Percentiles rank a stretch among this genome's conserved stretches.
Conservation (phyloP, 2,329 filamentous ascomycete species). For the Pleurostoma richardsiae region DNA sequence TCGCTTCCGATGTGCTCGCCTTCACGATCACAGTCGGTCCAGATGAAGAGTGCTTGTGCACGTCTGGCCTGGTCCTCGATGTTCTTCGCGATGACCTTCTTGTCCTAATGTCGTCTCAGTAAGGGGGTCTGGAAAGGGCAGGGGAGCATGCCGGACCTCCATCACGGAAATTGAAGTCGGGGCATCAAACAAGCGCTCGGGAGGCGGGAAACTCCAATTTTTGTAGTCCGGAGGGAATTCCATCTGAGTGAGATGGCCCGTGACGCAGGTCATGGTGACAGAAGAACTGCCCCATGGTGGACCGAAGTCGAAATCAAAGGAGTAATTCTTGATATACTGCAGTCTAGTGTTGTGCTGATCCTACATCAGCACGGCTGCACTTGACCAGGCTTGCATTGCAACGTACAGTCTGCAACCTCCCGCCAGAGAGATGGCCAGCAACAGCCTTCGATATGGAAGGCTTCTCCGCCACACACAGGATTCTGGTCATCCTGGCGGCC, state of each 20-base stretch:
- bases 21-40: constrained; percentile 98
- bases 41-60: constrained; percentile 80
- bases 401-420: constrained; percentile 63
- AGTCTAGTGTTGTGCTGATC: constrained; percentile 62
- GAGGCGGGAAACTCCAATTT: constrained; percentile 77
- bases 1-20: constrained; percentile 94
- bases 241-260: constrained; percentile 77
- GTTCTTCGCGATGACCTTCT: constrained; percentile 76
- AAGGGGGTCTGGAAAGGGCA: not conserved
- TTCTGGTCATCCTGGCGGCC: constrained; percentile 38
- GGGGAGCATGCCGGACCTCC: constrained; percentile 44
- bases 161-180: constrained; percentile 65
- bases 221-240: constrained; percentile 73
- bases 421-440: constrained; percentile 81
- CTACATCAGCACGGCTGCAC: constrained; percentile 3
- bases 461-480: constrained; percentile 59
- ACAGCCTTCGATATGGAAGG: constrained; percentile 95
- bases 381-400: not conserved
- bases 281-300: constrained; percentile 72
- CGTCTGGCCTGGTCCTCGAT: constrained; percentile 73
- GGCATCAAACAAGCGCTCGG: constrained; percentile 75
- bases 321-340: constrained; percentile 88
- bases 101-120: constrained; percentile 53
- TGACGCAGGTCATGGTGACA: constrained; percentile 91
- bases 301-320: constrained; percentile 85